These are phyloP conservation scores for Cystobasidium onofrii DNA, from an alignment of 768 basidiomycete genomes.

Conservation along the genomic window DNA sequence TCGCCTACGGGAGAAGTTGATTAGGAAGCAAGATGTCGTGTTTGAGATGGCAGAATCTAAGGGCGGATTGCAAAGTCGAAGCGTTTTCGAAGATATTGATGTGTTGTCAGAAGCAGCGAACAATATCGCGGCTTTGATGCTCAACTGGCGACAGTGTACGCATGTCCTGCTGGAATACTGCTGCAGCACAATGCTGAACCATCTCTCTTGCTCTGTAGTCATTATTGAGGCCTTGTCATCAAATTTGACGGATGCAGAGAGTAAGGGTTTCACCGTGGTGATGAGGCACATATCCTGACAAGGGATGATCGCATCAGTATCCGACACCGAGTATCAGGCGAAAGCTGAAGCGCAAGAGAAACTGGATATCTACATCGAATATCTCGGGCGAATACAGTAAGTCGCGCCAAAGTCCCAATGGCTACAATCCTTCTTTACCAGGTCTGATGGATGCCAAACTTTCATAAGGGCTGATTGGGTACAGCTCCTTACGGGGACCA, in stretches of 20 bases:
- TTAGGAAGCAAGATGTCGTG: constrained; percentile 21
- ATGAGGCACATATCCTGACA: too few species aligned
- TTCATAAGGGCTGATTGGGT: constrained; percentile 15
- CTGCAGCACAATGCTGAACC: neutral
- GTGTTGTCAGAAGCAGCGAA: constrained; percentile 33
- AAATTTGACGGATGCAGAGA: neutral
- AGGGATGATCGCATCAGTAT: neutral
- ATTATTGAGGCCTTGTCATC: neutral
- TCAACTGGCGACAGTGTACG: constrained; percentile 33
- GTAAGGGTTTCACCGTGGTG: neutral
- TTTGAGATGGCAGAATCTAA: constrained; percentile 11
- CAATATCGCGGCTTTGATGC: constrained; percentile 36
- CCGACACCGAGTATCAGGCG: constrained; percentile 40
- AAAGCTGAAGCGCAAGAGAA: constrained; percentile 38
- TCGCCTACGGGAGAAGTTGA: neutral
- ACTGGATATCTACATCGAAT: constrained; percentile 36
- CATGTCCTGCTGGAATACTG: neutral
- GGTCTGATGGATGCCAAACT: neutral
- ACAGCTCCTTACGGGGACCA: constrained; percentile 20
- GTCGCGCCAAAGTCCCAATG: too few species aligned
- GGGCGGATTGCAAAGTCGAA: constrained; percentile 20
- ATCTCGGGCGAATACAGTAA: constrained; percentile 16
- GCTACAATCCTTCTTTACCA: too few species aligned
- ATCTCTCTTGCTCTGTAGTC: neutral
- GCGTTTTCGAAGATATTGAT: constrained; percentile 33